Conservation (phyloP, 2,329 filamentous ascomycete species). For the Fusarium redolens region DNA sequence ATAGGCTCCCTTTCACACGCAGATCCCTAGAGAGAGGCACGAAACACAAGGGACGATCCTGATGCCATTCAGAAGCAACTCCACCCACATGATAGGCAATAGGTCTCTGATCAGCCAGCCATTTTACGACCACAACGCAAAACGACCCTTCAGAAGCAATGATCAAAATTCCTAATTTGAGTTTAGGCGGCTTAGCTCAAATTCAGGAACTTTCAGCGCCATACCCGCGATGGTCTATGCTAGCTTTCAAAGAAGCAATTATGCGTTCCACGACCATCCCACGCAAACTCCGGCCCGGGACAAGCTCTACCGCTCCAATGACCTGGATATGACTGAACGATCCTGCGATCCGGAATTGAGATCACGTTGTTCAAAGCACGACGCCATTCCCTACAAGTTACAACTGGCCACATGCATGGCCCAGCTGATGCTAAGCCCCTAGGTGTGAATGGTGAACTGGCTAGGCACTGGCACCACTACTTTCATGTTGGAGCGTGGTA, state of each 20-base stretch:
- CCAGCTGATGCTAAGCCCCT: constrained; percentile 12
- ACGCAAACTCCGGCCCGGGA: constrained; percentile 8
- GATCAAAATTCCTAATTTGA: background rate
- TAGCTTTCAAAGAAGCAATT: constrained; percentile 2
- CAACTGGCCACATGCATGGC: constrained; percentile 31
- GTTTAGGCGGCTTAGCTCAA: constrained; percentile 2
- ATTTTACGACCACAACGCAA: background rate
- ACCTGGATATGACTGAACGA: constrained; percentile 2
- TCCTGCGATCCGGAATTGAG: constrained; percentile 2
- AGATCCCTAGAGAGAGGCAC: background rate
- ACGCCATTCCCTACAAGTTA: constrained; percentile 21
- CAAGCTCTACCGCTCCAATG: constrained; percentile 20
- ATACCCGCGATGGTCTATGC: constrained; percentile 2
- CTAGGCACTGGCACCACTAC: background rate
- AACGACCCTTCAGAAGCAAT: constrained; percentile 1
- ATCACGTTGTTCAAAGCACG: constrained; percentile 33
- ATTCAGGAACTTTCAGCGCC: background rate
- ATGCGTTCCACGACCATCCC: constrained; percentile 1
- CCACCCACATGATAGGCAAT: background rate
- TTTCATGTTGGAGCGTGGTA: constrained; percentile 3
- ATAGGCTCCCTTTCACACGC: background rate
- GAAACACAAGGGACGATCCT: constrained; percentile 10
- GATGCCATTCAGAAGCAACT: constrained; percentile 2
- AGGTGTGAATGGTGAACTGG: background rate
- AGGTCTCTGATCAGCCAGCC: constrained; percentile 9